A percentile compares a stretch with the other conserved stretches of the same genome.
Conservation (phyloP, 352 stramenopile species). For the Globisporangium takayamanum region DNA sequence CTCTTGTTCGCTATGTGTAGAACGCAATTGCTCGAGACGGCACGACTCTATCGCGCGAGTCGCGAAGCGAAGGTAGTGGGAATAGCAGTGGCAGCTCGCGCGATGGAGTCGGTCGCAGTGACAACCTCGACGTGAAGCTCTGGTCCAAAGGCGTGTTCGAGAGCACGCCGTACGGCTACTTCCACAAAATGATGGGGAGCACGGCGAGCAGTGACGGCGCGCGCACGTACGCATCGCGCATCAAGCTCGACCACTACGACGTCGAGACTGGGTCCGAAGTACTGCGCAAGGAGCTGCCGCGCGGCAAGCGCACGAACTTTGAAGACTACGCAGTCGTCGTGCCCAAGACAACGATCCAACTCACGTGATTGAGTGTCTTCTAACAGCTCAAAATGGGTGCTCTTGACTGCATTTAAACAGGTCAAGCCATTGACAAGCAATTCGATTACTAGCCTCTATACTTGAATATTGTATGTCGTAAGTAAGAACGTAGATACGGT, state of each 20-base stretch:
- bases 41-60: slow-evolving; percentile 22
- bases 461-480: background rate
- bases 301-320: slow-evolving; percentile 67
- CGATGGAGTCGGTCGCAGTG: slow-evolving; percentile 27
- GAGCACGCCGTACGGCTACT: slow-evolving; percentile 78
- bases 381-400: background rate
- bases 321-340: slow-evolving; percentile 24
- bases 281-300: slow-evolving; percentile 40
- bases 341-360: slow-evolving; percentile 41
- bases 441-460: background rate
- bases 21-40: slow-evolving; percentile 50
- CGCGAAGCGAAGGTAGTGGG: slow-evolving; percentile 1
- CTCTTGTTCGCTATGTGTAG: slow-evolving; percentile 3
- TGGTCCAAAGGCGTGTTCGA: slow-evolving; percentile 70
- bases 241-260: slow-evolving; percentile 71
- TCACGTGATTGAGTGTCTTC: slow-evolving; percentile 17
- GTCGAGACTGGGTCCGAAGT: slow-evolving; percentile 41
- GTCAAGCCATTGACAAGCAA: no score
- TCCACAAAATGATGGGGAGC: slow-evolving; percentile 78
- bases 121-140: slow-evolving; percentile 73
- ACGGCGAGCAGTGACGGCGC: slow-evolving; percentile 32
- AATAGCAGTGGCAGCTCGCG: background rate
- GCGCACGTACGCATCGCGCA: slow-evolving; percentile 52
- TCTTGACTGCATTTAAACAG: no score
- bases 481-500: background rate